These are phyloP conservation scores for Backusella luteola DNA, from an alignment of 192 early-diverging fungal genomes.

Conservation along the genomic window DNA sequence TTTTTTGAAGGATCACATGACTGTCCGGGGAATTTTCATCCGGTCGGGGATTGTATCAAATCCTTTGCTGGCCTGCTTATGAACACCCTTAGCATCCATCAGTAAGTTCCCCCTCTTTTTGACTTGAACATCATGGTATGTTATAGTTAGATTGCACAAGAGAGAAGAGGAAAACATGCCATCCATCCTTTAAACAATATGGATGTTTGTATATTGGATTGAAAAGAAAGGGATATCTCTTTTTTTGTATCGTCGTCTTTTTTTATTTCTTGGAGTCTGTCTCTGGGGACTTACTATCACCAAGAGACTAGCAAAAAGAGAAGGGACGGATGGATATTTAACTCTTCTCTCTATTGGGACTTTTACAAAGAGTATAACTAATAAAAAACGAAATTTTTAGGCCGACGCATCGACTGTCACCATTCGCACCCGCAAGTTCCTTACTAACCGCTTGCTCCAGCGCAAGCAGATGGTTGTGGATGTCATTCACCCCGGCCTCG, in stretches of 20 bases:
- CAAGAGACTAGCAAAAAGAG: not conserved
- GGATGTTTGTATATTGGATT: not conserved
- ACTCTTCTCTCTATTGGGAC: not conserved
- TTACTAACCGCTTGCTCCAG: conserved; percentile 97
- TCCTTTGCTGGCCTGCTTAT: not conserved
- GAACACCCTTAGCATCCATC: not conserved
- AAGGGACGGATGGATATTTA: conserved; percentile 11
- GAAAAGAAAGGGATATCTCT: not conserved
- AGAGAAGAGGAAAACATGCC: not conserved
- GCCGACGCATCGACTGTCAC: conserved; percentile 71
- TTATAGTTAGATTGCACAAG: not conserved
- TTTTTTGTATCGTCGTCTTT: not conserved
- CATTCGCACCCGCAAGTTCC: conserved; percentile 98
- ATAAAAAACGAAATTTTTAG: conserved; percentile 9
- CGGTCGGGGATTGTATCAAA: conserved; percentile 3
- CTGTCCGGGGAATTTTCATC: conserved; percentile 3
- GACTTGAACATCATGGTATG: conserved; percentile 20
- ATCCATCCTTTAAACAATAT: conserved; percentile 1
- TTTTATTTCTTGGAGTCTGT: not conserved
- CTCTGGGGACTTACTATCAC: too few species aligned
- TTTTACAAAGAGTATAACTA: not conserved
- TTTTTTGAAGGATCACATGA: not conserved
- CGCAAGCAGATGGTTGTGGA: conserved; percentile 98
- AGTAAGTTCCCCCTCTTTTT: conserved; percentile 13
- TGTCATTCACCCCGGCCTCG: conserved; percentile 90